These are phyloP conservation scores for Aspergillus amoenus DNA, from an alignment of 2,329 filamentous ascomycete species.

Conservation along the genomic window DNA sequence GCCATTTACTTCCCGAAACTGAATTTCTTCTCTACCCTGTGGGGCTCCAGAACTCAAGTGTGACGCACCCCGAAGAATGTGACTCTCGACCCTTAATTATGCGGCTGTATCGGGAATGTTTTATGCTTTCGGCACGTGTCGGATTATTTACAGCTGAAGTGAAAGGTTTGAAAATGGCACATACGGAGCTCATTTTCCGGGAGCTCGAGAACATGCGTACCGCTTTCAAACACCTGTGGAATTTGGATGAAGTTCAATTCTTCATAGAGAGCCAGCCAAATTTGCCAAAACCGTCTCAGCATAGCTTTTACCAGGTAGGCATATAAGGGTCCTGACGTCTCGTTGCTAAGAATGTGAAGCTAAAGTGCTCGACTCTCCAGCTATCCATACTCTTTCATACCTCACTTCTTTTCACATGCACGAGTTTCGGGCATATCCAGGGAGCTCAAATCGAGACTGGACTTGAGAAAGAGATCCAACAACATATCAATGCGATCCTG, in stretches of 20 bases:
- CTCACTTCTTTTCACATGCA: conserved; percentile 54
- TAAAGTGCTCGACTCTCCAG: conserved; percentile 9
- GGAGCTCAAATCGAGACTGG: conserved; percentile 34
- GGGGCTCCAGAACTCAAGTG: conserved; percentile 33
- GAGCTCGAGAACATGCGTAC: conserved; percentile 39
- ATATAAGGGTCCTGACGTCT: background rate
- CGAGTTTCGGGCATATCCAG: conserved; percentile 46
- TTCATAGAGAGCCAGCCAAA: conserved; percentile 36
- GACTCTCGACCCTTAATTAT: conserved; percentile 43
- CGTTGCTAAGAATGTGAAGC: conserved; percentile 6
- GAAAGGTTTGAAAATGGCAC: conserved; percentile 34
- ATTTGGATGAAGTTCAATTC: conserved; percentile 35
- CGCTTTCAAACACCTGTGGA: conserved; percentile 39
- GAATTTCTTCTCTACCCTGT: conserved; percentile 39
- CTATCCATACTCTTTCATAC: conserved; percentile 49
- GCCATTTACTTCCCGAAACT: conserved; percentile 48
- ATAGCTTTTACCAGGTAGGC: conserved; percentile 47
- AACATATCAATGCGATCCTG: conserved; percentile 47
- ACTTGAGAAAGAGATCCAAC: conserved; percentile 44
- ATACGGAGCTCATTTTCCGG: conserved; percentile 27
- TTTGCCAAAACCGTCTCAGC: conserved; percentile 36
- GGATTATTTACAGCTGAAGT: conserved; percentile 45
- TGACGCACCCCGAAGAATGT: conserved; percentile 38
- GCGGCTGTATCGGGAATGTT: conserved; percentile 47
- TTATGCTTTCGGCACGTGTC: conserved; percentile 46